Evolutionary conservation across 331 rosid genomes (phyloP), one percentile per base, ranked within the genome.

Genomic region (Cydonia oblonga): DNA sequence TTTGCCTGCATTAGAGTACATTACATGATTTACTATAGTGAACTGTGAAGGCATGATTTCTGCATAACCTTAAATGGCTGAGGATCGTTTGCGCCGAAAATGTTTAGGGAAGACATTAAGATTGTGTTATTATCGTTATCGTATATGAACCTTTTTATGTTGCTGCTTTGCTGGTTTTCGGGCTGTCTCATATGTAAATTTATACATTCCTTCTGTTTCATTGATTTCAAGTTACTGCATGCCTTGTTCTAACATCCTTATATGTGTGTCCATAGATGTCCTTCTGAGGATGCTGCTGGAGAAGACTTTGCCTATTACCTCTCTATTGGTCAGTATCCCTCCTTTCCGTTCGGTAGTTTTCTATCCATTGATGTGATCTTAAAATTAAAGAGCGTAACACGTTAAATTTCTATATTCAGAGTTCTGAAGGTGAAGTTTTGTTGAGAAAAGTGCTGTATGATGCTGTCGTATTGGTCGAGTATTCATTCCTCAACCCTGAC

Each of bases 401-500:
- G 25, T 63, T 51, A 57, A 76, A 71, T 56, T 52, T 65, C 66
- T 82, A 38, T 70, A 6, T 75, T 87, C 90, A 93, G 98, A 83
- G 86, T 52, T 79, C 84, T 68, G 90, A 83, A 75, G 92, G 76
- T 67, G 90, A 89, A 83, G 58, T 75, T 74, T 65, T 87, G 68
- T 77, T 86, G 57, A 87, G 88, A 81, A 83, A 86, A 81, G 82
- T 89, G 82, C 67, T 93, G 25, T 86, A 74, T 72, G 97, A 93
- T 82, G 88, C 83, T 54, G 42, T 89, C 58, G 74, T 93, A 78
- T 81, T 90, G 84, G 96, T 83, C 19, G 98, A 89, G 11, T 93
- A 89, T 78, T 81, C 96, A 54, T 89, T 82, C 80, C 75, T 87
- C 32, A 76, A 78, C 69, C 76, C 78, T 32, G 83, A 68, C 69